phyloP scores from a whole-genome alignment of 2,329 filamentous ascomycete genomes.

The Hypoxylon sp. region DNA sequence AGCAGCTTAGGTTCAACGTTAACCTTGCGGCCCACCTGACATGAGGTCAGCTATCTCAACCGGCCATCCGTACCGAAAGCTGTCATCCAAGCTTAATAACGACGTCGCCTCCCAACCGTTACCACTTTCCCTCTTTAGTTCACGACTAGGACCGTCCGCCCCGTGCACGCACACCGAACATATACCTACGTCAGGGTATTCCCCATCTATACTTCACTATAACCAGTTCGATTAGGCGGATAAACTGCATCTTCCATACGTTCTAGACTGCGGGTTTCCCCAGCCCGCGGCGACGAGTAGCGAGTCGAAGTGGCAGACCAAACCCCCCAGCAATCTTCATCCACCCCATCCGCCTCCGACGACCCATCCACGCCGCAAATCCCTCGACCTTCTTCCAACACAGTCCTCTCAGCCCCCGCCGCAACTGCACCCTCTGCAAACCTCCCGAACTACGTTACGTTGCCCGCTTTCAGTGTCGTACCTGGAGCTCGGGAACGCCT shows the following conservation, averaged over 20 bases:
- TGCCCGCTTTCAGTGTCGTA: slow-evolving; percentile 37
- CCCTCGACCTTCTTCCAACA: slow-evolving; percentile 62
- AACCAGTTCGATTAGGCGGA: slow-evolving; percentile 24
- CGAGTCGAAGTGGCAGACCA: slow-evolving; percentile 80
- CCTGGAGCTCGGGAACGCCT: slow-evolving; percentile 21
- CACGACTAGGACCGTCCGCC: slow-evolving; percentile 14
- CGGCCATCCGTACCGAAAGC: slow-evolving; percentile 37
- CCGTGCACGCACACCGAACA: slow-evolving; percentile 15
- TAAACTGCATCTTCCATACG: slow-evolving; percentile 27
- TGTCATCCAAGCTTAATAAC: slow-evolving; percentile 40
- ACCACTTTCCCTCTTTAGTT: slow-evolving; percentile 24
- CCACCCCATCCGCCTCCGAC: slow-evolving; percentile 76
- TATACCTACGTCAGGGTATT: slow-evolving; percentile 22
- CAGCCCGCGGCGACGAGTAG: slow-evolving; percentile 57
- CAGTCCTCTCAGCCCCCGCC: slow-evolving; percentile 58
- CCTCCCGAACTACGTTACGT: slow-evolving; percentile 42
- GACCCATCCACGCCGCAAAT: slow-evolving; percentile 70
- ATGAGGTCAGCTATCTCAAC: slow-evolving; percentile 47
- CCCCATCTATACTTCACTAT: neutral
- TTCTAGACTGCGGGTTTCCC: slow-evolving; percentile 55
- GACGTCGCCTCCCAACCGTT: slow-evolving; percentile 32
- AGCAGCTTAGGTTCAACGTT: slow-evolving; percentile 30
- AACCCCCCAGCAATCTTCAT: slow-evolving; percentile 63
- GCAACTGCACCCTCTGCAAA: slow-evolving; percentile 34
- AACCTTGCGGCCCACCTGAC: slow-evolving; percentile 39